These are phyloP conservation scores for Alternaria solani DNA, from an alignment of 2,329 filamentous ascomycete species.

Conservation along the genomic window DNA sequence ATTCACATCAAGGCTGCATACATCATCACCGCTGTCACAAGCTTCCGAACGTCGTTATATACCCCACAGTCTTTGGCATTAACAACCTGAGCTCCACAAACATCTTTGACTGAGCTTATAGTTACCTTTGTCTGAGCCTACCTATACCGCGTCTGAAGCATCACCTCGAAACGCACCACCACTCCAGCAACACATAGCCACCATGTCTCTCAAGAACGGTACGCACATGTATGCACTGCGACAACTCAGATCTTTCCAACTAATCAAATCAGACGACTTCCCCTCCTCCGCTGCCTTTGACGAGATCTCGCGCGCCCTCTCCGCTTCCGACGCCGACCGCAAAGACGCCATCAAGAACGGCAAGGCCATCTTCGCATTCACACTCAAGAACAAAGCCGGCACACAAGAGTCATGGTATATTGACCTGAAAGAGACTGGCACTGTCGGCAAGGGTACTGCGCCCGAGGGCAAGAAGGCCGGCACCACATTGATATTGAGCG, in stretches of 20 bases:
- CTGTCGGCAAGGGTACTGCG: conserved; percentile 76
- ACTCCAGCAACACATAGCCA: conserved; percentile 18
- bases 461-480: conserved; percentile 78
- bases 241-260: not conserved
- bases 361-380: conserved; percentile 88
- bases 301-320: conserved; percentile 77
- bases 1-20: conserved; percentile 13
- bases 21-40: conserved; percentile 33
- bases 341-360: conserved; percentile 90
- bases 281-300: conserved; percentile 93
- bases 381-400: conserved; percentile 84
- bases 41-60: conserved; percentile 32
- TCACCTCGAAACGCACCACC: not conserved
- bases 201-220: conserved; percentile 47
- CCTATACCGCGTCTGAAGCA: not conserved
- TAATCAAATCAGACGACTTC: conserved; percentile 65
- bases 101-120: not conserved
- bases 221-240: not conserved
- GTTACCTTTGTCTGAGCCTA: not conserved
- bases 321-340: conserved; percentile 73
- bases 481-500: conserved; percentile 85
- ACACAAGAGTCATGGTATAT: conserved; percentile 90
- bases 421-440: conserved; percentile 89
- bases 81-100: not conserved
- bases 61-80: conserved; percentile 16